Evolutionary conservation across 495 filamentous ascomycete species (phyloP).

Genomic region (Neurospora sp.): DNA sequence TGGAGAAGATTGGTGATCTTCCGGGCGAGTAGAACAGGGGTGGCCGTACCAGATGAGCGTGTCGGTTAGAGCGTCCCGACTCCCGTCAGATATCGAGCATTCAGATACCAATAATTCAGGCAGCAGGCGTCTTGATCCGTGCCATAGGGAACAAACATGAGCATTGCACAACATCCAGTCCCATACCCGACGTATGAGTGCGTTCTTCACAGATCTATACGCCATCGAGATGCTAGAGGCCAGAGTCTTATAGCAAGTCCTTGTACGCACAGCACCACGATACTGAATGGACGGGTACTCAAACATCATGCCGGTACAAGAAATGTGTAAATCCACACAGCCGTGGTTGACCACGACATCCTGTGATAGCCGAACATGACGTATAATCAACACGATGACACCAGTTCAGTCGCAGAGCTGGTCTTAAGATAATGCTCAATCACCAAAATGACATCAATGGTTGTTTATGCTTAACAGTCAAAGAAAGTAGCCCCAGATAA

Average conservation of each 20-base stretch:
- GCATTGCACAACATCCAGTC: background rate
- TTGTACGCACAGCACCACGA: background rate
- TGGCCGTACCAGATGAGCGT: too few species aligned
- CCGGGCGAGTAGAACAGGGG: conserved; percentile 40
- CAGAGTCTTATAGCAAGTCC: background rate
- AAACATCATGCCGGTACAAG: background rate
- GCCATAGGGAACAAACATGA: background rate
- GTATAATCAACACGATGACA: background rate
- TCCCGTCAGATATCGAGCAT: background rate
- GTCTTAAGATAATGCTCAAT: background rate
- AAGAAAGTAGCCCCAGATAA: conserved; percentile 1
- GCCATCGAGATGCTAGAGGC: background rate
- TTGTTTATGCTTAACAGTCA: background rate
- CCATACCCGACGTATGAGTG: background rate
- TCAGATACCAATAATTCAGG: background rate
- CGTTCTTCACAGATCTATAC: background rate
- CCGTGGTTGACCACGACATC: background rate
- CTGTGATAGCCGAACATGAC: background rate
- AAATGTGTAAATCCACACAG: background rate
- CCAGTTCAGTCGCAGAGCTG: background rate
- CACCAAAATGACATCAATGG: background rate
- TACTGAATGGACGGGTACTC: background rate
- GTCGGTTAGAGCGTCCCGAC: too few species aligned
- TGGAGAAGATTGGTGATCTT: conserved; percentile 90
- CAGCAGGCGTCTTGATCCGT: background rate